Conservation (phyloP, 2,329 filamentous ascomycete species). For the Hypomyces rosellus region DNA sequence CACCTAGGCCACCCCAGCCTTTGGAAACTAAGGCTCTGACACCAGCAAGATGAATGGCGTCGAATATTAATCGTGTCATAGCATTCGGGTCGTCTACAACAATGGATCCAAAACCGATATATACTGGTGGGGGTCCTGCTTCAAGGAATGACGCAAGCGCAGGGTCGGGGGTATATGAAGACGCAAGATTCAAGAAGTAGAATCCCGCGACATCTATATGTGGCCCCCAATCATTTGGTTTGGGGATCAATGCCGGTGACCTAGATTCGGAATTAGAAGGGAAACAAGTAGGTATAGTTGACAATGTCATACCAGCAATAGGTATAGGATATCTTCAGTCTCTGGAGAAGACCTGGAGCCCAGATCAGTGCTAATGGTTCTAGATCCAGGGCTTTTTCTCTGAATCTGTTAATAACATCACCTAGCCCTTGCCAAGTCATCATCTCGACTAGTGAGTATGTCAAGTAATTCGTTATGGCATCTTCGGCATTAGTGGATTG, state of each 20-base stretch:
- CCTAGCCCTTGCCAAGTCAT: constrained; percentile 90
- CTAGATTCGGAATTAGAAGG: constrained; percentile 16
- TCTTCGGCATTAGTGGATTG: constrained; percentile 68
- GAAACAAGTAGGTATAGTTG: not conserved
- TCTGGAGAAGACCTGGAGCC: constrained; percentile 72
- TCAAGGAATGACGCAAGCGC: constrained; percentile 62
- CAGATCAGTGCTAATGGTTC: constrained; percentile 74
- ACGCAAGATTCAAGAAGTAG: constrained; percentile 64
- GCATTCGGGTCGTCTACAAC: constrained; percentile 69
- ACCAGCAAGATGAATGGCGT: constrained; percentile 59
- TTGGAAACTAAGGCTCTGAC: constrained; percentile 78
- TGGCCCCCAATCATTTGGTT: constrained; percentile 67
- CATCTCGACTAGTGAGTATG: constrained; percentile 81
- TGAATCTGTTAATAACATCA: constrained; percentile 84
- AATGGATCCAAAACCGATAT: constrained; percentile 79
- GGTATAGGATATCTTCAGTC: constrained; percentile 74
- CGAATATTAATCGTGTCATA: constrained; percentile 66
- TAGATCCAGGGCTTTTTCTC: constrained; percentile 66
- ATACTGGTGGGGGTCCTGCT: constrained; percentile 65
- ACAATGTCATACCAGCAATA: constrained; percentile 65
- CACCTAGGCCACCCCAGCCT: constrained; percentile 81
- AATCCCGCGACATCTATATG: constrained; percentile 72
- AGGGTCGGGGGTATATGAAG: constrained; percentile 57
- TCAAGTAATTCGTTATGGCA: constrained; percentile 74
- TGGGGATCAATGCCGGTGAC: constrained; percentile 71